A percentile compares a stretch with the other conserved stretches of the same genome.
These are phyloP conservation scores for Colletotrichum lentis DNA, from an alignment of 2,329 filamentous ascomycete species.

Conservation along the genomic window DNA sequence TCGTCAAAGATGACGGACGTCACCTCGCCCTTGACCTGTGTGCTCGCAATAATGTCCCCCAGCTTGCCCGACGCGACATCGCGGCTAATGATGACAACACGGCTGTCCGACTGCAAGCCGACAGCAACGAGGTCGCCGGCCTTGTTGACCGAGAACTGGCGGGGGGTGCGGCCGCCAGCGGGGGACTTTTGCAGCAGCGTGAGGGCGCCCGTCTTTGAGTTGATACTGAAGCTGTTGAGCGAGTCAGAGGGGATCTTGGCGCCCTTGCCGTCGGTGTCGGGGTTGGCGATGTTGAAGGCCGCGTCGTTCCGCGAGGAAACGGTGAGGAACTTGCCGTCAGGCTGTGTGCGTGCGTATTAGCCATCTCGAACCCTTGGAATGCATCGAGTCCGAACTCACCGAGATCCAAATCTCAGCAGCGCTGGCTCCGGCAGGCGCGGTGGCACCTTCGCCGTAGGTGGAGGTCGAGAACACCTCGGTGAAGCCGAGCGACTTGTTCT, in stretches of 20 bases:
- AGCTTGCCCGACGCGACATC: constrained; percentile 68
- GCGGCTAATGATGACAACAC: constrained; percentile 68
- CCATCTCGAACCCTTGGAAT: neutral
- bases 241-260: constrained; percentile 65
- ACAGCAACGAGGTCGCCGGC: constrained; percentile 71
- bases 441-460: constrained; percentile 56
- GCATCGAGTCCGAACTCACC: constrained; percentile 53
- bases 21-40: constrained; percentile 54
- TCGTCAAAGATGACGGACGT: constrained; percentile 60
- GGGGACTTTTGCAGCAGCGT: constrained; percentile 65
- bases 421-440: constrained; percentile 52
- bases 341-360: constrained; percentile 49
- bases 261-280: constrained; percentile 51
- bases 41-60: constrained; percentile 54
- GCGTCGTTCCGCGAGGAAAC: constrained; percentile 73
- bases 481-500: constrained; percentile 54
- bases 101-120: constrained; percentile 67
- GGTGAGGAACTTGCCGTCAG: constrained; percentile 69
- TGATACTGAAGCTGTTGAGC: constrained; percentile 68
- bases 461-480: constrained; percentile 56
- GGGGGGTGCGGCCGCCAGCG: constrained; percentile 70
- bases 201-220: constrained; percentile 62
- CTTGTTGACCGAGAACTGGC: constrained; percentile 73
- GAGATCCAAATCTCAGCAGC: constrained; percentile 67
- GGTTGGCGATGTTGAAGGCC: constrained; percentile 59